These are phyloP conservation scores for Aurifilum marmelostoma DNA, from an alignment of 2,329 filamentous ascomycete species.

Conservation along the genomic window DNA sequence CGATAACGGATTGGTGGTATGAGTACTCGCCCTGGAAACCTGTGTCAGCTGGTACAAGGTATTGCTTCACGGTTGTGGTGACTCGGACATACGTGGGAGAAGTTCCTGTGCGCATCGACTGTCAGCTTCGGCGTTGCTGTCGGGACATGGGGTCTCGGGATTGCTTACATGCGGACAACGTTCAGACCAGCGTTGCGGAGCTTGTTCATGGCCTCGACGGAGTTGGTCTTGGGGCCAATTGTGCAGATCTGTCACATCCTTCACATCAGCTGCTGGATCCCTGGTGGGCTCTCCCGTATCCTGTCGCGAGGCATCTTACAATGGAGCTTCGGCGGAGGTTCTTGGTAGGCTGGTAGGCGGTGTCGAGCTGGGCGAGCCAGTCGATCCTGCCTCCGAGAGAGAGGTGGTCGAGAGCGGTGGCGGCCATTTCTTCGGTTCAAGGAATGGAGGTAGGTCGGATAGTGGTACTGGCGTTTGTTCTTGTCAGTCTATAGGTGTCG, in stretches of 20 bases:
- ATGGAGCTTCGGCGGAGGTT: conserved; percentile 97
- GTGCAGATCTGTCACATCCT: conserved; percentile 72
- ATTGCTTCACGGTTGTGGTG: not conserved
- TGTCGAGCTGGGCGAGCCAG: conserved; percentile 77
- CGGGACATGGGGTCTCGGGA: not conserved
- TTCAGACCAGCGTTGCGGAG: conserved; percentile 91
- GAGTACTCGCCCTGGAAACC: conserved; percentile 68
- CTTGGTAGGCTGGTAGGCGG: conserved; percentile 81
- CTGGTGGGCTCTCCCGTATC: not conserved
- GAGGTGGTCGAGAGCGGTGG: conserved; percentile 83
- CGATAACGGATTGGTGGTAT: conserved; percentile 97
- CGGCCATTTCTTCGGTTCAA: conserved; percentile 50
- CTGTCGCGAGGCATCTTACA: conserved; percentile 21
- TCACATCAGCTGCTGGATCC: conserved; percentile 9
- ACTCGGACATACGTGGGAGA: conserved; percentile 29
- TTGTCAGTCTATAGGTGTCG: not conserved
- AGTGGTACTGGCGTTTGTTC: not conserved
- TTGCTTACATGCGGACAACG: conserved; percentile 92
- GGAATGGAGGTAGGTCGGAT: not conserved
- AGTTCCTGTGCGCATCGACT: conserved; percentile 22
- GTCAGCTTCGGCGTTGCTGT: conserved; percentile 13
- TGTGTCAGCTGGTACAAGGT: conserved; percentile 42
- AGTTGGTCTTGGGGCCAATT: conserved; percentile 99
- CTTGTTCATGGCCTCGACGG: conserved; percentile 92
- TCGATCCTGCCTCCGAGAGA: conserved; percentile 71